Base-by-base conservation (phyloP, 495 filamentous ascomycete genomes). In the Daldinia concentrica region DNA sequence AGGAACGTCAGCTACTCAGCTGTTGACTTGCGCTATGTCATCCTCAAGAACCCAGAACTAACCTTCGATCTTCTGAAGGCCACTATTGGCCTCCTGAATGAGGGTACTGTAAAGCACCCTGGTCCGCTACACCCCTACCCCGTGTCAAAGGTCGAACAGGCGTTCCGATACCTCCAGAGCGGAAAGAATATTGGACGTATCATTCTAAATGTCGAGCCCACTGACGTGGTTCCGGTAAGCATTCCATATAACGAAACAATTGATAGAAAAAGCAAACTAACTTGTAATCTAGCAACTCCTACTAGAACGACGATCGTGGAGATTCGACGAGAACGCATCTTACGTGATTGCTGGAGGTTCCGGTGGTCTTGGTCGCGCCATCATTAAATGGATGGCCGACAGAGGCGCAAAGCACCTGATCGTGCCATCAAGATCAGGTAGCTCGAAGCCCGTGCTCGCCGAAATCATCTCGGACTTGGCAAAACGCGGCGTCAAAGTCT, bases 281-380 rank as follows among this genome's bases (percentile, higher is more conserved):
- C 26, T 22, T 60, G 5, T 14, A 19, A 37, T 68, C 6, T 55
- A 77, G 66, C 56, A 74, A 70, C 64, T 50, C 19, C 26, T 74
- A 41, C 3, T 72, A 15, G 32, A 70, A 32, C 54, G 58, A n/a
- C 59, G 64, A 19, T 5, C 64, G 4, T 78, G 77, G 65, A 45
- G 32, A 34, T 66, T 81, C 54, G 72, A 77, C 17, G 51, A 76
- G 0, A 71, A 85, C 29, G 82, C 80, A 0, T 79, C 82, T 1
- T 90, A 90, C 61, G 65, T 91, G 6, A 68, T 91, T 5, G 81
- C 83, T 7, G 86, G 89, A 14, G 86, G 88, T 24, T 77, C 86
- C 4, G 85, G 87, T 3, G 89, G 87, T 2, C 79, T 92, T 4
- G 89, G 89, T 19, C 80, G 83, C 9, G 79, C 83, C 19, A 79